Conservation (phyloP, 1,284 basidiomycete species). For the Ustilago trichophora region DNA sequence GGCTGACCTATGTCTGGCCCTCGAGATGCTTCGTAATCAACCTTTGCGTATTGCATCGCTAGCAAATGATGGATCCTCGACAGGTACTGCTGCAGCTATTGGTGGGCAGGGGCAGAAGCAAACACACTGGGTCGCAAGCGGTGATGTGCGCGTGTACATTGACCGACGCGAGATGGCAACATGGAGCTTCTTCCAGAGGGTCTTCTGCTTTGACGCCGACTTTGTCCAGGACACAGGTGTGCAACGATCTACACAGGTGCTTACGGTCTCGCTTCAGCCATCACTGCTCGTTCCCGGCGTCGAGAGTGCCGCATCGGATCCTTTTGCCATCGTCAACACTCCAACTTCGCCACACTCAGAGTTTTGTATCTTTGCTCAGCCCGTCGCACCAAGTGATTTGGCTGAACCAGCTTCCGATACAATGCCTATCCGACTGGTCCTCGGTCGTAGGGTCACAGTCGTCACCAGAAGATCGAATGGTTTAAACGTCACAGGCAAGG, state of each 20-base stretch:
- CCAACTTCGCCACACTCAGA: slow-evolving; percentile 26
- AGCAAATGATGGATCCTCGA: slow-evolving; percentile 11
- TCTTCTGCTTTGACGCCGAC: slow-evolving; percentile 51
- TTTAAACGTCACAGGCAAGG: slow-evolving; percentile 2
- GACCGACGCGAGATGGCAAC: slow-evolving; percentile 48
- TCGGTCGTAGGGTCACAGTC: slow-evolving; percentile 29
- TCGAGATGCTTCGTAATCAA: slow-evolving; percentile 63
- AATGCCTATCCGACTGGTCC: slow-evolving; percentile 28
- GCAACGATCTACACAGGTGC: slow-evolving; percentile 20
- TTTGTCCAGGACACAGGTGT: slow-evolving; percentile 25
- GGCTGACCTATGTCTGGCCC: slow-evolving; percentile 59
- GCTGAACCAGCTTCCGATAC: background rate
- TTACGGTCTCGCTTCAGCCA: slow-evolving; percentile 23
- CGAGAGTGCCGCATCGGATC: slow-evolving; percentile 10
- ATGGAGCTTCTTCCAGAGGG: slow-evolving; percentile 51
- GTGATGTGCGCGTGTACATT: slow-evolving; percentile 46
- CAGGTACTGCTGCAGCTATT: background rate
- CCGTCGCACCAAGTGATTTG: background rate
- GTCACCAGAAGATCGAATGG: slow-evolving; percentile 3
- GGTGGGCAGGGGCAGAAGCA: slow-evolving; percentile 1
- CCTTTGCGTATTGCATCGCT: slow-evolving; percentile 41
- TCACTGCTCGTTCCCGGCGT: slow-evolving; percentile 7
- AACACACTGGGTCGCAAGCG: slow-evolving; percentile 32
- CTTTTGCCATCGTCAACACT: slow-evolving; percentile 5
- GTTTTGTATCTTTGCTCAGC: slow-evolving; percentile 40